Percentiles rank a stretch among this genome's conserved stretches.
phyloP scores from a whole-genome alignment of 1,284 basidiomycete genomes.

The Porogramme epimiltina region DNA sequence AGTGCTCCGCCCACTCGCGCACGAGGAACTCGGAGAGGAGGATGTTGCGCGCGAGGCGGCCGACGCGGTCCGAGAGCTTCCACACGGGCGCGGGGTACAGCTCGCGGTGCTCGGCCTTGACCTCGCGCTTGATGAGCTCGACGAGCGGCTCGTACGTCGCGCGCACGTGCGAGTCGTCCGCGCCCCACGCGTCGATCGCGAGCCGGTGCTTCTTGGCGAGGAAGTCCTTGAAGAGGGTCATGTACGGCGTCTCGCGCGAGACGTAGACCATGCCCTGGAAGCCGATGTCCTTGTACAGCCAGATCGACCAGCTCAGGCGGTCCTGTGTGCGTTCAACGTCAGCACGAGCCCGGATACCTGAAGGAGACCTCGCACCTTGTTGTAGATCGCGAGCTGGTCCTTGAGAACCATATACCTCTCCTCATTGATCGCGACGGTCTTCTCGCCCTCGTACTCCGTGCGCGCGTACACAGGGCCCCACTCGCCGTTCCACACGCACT shows the following conservation, averaged over 20 bases:
- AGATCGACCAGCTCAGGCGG: conserved; percentile 59
- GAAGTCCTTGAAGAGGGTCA: conserved; percentile 46
- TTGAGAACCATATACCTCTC: conserved; percentile 62
- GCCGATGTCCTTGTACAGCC: conserved; percentile 62
- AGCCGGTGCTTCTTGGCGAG: conserved; percentile 62
- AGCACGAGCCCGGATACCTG: neutral
- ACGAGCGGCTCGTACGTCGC: conserved; percentile 61
- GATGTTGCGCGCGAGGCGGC: conserved; percentile 60
- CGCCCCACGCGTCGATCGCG: conserved; percentile 70
- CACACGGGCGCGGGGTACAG: conserved; percentile 57
- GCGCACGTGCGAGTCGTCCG: conserved; percentile 54
- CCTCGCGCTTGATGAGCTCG: conserved; percentile 51
- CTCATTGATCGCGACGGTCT: conserved; percentile 69
- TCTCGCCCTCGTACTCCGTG: conserved; percentile 56
- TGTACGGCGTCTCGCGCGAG: conserved; percentile 49
- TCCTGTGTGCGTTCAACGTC: conserved; percentile 48
- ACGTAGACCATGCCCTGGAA: conserved; percentile 57
- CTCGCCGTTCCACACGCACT: conserved; percentile 81
- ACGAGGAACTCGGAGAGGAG: conserved; percentile 67
- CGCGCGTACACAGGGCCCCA: conserved; percentile 74
- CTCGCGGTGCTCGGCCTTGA: conserved; percentile 39
- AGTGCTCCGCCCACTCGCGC: conserved; percentile 66
- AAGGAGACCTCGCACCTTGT: conserved; percentile 48
- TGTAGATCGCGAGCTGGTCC: conserved; percentile 77
- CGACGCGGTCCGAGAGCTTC: conserved; percentile 46